These are phyloP conservation scores for Cylindrodendrum hubeiense DNA, from an alignment of 2,329 filamentous ascomycete species.

Conservation along the genomic window DNA sequence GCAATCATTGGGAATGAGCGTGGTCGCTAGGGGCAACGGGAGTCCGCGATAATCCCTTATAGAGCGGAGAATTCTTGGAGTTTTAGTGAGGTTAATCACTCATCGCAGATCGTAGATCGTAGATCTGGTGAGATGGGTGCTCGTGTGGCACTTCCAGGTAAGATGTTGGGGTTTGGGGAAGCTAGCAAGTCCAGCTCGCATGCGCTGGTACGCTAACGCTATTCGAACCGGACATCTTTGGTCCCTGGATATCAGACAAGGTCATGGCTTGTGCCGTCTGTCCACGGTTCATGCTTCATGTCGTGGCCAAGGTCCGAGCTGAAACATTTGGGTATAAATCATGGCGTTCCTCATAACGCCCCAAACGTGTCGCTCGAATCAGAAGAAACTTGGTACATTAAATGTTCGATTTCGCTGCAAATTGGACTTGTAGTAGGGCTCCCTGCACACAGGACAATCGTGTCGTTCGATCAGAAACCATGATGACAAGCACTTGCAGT, in stretches of 20 bases:
- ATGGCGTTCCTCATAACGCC: not conserved
- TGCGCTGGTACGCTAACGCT: not conserved
- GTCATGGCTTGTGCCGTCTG: not conserved
- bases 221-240: not conserved
- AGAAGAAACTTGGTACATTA: conserved; percentile 38
- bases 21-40: conserved; percentile 1
- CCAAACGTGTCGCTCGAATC: not conserved
- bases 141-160: not conserved
- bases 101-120: not conserved
- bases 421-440: conserved; percentile 46
- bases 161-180: not conserved
- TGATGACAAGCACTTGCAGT: conserved; percentile 53
- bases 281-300: not conserved
- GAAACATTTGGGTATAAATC: not conserved
- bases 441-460: conserved; percentile 55
- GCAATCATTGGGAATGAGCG: not conserved
- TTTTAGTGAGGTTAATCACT: not conserved
- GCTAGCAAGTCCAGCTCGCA: not conserved
- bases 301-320: not conserved
- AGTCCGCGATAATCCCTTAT: not conserved
- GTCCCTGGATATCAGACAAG: not conserved
- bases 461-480: conserved; percentile 54
- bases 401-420: conserved; percentile 27
- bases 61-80: not conserved
- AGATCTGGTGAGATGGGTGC: too few relatives aligned